Evolutionary conservation across 2,329 filamentous ascomycete species (phyloP), one percentile per base, ranked within the genome.

Genomic region (Trichophyton schoenleinii): DNA sequence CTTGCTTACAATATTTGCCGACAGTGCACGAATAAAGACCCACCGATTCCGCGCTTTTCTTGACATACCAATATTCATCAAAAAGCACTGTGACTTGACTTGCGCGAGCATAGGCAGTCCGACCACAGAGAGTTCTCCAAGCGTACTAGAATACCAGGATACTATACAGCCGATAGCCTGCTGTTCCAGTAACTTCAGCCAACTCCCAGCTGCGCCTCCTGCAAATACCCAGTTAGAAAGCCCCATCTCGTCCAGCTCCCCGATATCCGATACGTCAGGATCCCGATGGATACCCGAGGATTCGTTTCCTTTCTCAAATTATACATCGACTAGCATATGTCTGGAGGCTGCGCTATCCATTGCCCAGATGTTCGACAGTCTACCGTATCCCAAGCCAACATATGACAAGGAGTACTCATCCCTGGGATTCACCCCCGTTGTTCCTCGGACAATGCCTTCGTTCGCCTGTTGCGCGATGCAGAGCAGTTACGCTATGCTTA

Each of bases 381-480:
- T 78, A 3, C 75, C 75, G 0, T 68, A 71, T 42, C 75, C 76
- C 5, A 65, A 68, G 34, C 71, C 73, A 42, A 34, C 70, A 1
- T 63, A 63, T 11, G 66, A 67, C n/a, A 38, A 63, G 61, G 60
- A 67, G 44, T 42, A 38, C n/a, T 57, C 38, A 15, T 46, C 58
- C 4, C 57, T 55, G 36, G 64, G 65, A 18, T 61, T 63, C 22
- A 41, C 34, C 11, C 63, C 60, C 60, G 58, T 69, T 34, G 60
- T 72, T 13, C 75, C 75, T 3, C 72, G 76, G 4, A 77, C 75
- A 1, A 77, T 78, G 75, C 76, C 76, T 0, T 75, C 74, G 0
- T 78, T 78, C 62, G 75, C 76, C 22, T 77, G 75, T 66, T 78
- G 76, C 63, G 69, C 76, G 6, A 77, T 78, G 75, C 76, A 78